Evolutionary conservation across 345 rosid genomes (phyloP).

Genomic region (Angophora floribunda): DNA sequence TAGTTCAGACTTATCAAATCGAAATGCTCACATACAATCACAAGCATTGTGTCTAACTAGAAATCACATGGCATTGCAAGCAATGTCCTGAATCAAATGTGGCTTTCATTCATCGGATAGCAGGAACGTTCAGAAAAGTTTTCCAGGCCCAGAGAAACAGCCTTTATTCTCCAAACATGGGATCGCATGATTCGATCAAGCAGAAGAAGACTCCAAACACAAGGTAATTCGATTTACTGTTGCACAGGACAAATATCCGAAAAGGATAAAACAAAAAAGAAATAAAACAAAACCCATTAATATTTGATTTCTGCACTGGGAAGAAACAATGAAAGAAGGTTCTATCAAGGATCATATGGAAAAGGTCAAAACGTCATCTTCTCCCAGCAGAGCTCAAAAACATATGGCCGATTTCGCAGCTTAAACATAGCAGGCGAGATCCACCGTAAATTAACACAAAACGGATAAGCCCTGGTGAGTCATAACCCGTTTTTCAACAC

Average conservation of each 20-base stretch:
- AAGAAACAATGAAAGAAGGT: not conserved
- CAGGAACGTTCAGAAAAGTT: not conserved
- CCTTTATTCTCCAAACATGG: not conserved
- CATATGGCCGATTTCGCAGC: not conserved
- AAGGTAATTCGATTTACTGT: not conserved
- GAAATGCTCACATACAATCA: not conserved
- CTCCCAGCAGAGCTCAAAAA: not conserved
- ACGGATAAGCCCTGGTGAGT: not conserved
- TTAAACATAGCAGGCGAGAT: not conserved
- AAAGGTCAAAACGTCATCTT: not conserved
- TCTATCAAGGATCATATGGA: not conserved
- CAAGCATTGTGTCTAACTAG: not conserved
- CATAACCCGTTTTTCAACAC: not conserved
- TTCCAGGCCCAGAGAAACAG: not conserved
- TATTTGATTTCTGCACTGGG: not conserved
- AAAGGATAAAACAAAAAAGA: not conserved
- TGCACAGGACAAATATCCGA: not conserved
- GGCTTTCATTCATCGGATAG: not conserved
- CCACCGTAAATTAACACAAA: not conserved
- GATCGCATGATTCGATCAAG: not conserved
- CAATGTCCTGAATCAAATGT: not conserved
- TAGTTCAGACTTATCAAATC: not conserved
- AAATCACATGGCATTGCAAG: not conserved
- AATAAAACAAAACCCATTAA: not conserved
- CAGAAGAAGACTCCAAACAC: not conserved